Percentiles rank a stretch among this genome's conserved stretches.
Evolutionary conservation across 2,329 filamentous ascomycete genomes (phyloP).

Genomic region (Teratosphaeria nubilosa): DNA sequence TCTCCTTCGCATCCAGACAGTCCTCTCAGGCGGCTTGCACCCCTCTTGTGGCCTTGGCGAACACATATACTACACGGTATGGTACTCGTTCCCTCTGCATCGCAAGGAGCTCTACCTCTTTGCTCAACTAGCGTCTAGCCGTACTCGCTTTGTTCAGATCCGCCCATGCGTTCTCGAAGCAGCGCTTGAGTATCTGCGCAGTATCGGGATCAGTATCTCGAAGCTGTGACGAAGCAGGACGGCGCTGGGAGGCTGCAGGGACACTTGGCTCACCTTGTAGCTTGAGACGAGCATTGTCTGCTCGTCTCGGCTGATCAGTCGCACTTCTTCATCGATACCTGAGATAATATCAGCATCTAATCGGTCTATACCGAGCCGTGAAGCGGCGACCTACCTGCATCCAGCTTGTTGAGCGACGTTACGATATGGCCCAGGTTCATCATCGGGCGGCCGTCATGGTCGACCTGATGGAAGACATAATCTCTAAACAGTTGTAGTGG

Average conservation of each 20-base stretch:
- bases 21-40: too few species aligned
- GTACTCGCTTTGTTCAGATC: slow-evolving; percentile 34
- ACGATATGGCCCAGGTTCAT: slow-evolving; percentile 83
- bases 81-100: too few species aligned
- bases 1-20: too few species aligned
- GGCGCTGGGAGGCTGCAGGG: background rate
- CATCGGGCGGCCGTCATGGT: slow-evolving; percentile 70
- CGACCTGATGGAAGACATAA: slow-evolving; percentile 94
- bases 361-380: background rate
- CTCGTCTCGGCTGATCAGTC: slow-evolving; percentile 79
- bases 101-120: background rate
- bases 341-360: background rate
- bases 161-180: slow-evolving; percentile 50
- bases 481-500: slow-evolving; percentile 91
- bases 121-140: background rate
- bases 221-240: background rate
- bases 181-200: slow-evolving; percentile 49
- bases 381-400: slow-evolving; percentile 47
- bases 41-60: too few species aligned
- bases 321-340: slow-evolving; percentile 70
- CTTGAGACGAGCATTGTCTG: slow-evolving; percentile 80
- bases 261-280: slow-evolving; percentile 58
- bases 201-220: background rate
- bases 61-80: too few species aligned
- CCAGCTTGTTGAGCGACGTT: slow-evolving; percentile 78